These are phyloP conservation scores for Monosporozyma servazzii DNA, from an alignment of 805 yeast species.

Conservation along the genomic window DNA sequence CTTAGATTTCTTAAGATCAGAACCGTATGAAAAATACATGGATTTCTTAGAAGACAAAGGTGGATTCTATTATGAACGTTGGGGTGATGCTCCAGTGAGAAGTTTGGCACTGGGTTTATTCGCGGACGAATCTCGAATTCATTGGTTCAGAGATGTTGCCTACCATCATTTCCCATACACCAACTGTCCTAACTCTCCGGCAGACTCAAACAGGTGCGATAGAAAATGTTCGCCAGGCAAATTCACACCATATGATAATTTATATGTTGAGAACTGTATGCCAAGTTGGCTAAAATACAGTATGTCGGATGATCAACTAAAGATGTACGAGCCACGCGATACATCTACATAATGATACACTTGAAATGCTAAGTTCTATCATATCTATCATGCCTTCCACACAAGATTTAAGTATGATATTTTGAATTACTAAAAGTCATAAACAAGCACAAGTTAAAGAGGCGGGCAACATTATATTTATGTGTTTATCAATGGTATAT, in stretches of 20 bases:
- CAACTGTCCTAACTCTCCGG: constrained; percentile 49
- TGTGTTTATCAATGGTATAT: too few relatives aligned
- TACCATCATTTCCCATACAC: constrained; percentile 66
- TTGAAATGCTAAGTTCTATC: neutral
- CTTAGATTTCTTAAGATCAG: constrained; percentile 67
- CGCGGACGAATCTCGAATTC: constrained; percentile 58
- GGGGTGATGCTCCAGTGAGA: constrained; percentile 94
- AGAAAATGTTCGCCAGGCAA: constrained; percentile 44
- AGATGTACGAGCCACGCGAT: constrained; percentile 10
- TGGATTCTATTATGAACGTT: constrained; percentile 80
- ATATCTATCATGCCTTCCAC: neutral
- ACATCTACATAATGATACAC: neutral
- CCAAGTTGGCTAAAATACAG: constrained; percentile 54
- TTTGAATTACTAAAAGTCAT: too few relatives aligned
- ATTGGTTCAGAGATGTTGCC: constrained; percentile 84
- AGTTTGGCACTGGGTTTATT: constrained; percentile 65
- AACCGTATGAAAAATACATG: constrained; percentile 59
- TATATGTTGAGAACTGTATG: constrained; percentile 66
- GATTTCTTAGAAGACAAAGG: constrained; percentile 57
- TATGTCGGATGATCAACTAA: constrained; percentile 27
- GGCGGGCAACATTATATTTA: too few relatives aligned
- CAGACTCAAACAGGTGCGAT: constrained; percentile 38
- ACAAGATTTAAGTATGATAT: too few relatives aligned
- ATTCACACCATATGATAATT: constrained; percentile 42
- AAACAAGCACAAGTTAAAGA: too few relatives aligned